These are phyloP conservation scores for Ophiostoma tasmaniense DNA, from an alignment of 2,329 filamentous ascomycete genomes.

Conservation along the genomic window DNA sequence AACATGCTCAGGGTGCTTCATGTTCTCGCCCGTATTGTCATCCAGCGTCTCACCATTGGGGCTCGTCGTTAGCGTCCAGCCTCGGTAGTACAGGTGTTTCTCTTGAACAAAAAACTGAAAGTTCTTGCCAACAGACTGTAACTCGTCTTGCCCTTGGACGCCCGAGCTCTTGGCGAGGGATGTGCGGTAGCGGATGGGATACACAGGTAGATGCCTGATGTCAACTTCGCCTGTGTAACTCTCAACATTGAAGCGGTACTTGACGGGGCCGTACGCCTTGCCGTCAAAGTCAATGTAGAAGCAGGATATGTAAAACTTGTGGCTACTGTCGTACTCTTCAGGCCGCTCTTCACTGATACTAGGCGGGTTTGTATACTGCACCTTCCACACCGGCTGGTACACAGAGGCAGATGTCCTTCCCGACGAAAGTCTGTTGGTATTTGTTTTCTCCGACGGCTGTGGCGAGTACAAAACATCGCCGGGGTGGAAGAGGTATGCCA, in stretches of 20 bases:
- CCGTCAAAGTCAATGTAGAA: constrained; percentile 39
- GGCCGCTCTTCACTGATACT: not conserved
- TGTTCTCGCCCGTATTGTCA: constrained; percentile 4
- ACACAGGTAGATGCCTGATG: not conserved
- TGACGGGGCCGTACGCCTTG: constrained; percentile 31
- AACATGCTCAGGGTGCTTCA: constrained; percentile 20
- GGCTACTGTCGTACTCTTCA: not conserved
- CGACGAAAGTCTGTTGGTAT: not conserved
- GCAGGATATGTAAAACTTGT: constrained; percentile 9
- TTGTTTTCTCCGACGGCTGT: constrained; percentile 15
- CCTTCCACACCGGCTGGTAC: not conserved
- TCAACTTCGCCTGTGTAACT: constrained; percentile 30
- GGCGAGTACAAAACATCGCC: constrained; percentile 37
- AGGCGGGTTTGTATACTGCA: not conserved
- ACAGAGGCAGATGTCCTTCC: not conserved
- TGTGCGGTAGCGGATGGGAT: not conserved
- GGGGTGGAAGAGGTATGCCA: constrained; percentile 35
- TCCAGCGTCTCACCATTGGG: constrained; percentile 21
- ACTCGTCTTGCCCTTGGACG: not conserved
- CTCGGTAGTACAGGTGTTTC: constrained; percentile 33
- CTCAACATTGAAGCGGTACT: constrained; percentile 31
- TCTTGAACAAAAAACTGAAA: constrained; percentile 26
- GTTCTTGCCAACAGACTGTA: constrained; percentile 4
- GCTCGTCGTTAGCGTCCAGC: constrained; percentile 35
- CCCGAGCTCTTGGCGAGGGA: not conserved